Conservation (phyloP, 2,329 filamentous ascomycete species). For the Dryadomyces sulphureus region DNA sequence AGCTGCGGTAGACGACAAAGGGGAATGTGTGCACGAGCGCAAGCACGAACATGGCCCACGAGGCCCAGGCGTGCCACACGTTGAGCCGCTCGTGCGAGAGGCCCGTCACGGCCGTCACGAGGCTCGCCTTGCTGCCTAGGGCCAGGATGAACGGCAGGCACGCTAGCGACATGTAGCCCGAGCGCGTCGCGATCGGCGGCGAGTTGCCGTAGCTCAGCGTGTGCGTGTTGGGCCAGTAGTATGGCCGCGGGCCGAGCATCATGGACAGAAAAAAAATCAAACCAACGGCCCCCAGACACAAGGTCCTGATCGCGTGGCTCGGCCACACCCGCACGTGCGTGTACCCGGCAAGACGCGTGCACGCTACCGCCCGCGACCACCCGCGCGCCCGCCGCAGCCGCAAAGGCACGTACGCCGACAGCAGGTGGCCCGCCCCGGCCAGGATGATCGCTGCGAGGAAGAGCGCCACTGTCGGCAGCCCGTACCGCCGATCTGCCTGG, state of each 20-base stretch:
- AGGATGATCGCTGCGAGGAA: not conserved
- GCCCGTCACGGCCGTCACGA: slow-evolving; percentile 37
- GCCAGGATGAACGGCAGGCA: slow-evolving; percentile 19
- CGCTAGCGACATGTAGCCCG: slow-evolving; percentile 36
- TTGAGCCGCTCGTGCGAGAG: slow-evolving; percentile 42
- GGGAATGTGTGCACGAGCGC: slow-evolving; percentile 45
- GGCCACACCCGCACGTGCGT: not conserved
- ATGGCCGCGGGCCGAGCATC: slow-evolving; percentile 32
- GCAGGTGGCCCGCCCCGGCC: not conserved
- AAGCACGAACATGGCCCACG: slow-evolving; percentile 40
- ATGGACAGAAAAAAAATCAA: slow-evolving; percentile 19
- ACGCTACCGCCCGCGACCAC: not conserved
- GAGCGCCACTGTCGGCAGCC: slow-evolving; percentile 1
- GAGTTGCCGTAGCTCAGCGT: slow-evolving; percentile 29
- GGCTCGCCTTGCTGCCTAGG: slow-evolving; percentile 38
- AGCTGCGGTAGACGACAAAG: slow-evolving; percentile 37
- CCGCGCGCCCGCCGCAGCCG: not conserved
- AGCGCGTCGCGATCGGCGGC: slow-evolving; percentile 35
- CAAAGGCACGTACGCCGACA: not conserved
- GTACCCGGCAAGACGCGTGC: not conserved
- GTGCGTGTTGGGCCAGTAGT: slow-evolving; percentile 36
- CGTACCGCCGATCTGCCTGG: not conserved
- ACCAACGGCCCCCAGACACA: not conserved
- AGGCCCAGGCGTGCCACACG: slow-evolving; percentile 38
- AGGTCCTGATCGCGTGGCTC: not conserved